These are phyloP conservation scores for Brassica juncea DNA, from an alignment of 345 rosid genomes.

Conservation along the genomic window DNA sequence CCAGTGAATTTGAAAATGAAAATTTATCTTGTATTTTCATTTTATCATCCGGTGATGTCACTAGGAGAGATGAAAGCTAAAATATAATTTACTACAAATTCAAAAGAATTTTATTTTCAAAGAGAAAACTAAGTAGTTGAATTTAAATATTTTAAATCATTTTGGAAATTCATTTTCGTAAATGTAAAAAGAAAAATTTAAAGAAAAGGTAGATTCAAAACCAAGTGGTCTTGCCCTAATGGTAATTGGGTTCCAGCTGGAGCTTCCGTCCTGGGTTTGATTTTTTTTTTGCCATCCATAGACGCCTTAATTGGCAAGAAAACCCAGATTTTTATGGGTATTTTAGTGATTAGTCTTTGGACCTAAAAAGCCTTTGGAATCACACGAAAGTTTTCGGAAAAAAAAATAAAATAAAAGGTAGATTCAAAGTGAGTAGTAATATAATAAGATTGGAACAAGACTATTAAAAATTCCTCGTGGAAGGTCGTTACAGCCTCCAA, in stretches of 20 bases:
- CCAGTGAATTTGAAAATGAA: neutral
- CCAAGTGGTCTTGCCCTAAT: no score
- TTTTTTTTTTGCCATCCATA: no score
- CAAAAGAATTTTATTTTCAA: neutral
- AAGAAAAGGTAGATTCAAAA: conserved; percentile 15
- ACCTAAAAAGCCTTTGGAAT: no score
- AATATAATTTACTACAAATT: neutral
- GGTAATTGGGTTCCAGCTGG: no score
- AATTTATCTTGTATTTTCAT: neutral
- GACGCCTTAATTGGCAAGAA: no score
- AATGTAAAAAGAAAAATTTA: neutral
- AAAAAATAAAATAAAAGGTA: neutral
- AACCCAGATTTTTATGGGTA: no score
- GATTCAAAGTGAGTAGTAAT: neutral
- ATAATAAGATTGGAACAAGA: conserved; percentile 11
- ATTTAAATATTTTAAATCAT: neutral
- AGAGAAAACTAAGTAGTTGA: neutral
- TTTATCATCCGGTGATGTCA: conserved; percentile 1
- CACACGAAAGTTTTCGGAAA: no score
- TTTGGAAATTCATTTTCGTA: neutral
- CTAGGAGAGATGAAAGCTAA: neutral
- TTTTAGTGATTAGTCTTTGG: no score
- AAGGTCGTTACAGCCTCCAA: conserved; percentile 3
- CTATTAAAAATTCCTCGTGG: conserved; percentile 10
- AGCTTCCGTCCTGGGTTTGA: no score